Conservation (phyloP, 1,284 basidiomycete species). For the Ganoderma boninense region DNA sequence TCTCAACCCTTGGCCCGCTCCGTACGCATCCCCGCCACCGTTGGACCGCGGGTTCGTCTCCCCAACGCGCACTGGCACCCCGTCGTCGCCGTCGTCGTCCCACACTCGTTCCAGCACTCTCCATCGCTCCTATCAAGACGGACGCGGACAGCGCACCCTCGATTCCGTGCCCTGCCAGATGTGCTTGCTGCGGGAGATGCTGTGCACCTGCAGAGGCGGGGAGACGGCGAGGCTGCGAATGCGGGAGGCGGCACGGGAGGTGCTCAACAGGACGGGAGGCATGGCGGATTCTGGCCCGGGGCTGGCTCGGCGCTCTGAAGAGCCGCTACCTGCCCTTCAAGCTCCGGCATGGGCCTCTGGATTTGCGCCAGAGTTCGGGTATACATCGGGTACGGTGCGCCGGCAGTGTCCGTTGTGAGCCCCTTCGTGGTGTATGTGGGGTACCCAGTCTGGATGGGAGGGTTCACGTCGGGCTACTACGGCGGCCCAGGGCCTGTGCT, state of each 20-base stretch:
- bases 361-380: not conserved
- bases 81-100: not conserved
- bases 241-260: not conserved
- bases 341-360: too few species aligned
- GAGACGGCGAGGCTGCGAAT: constrained; percentile 1
- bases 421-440: not conserved
- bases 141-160: too few species aligned
- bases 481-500: too few species aligned
- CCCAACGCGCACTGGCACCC: not conserved
- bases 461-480: not conserved
- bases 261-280: not conserved
- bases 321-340: not conserved
- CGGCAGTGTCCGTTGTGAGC: not conserved
- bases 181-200: not conserved
- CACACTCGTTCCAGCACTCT: not conserved
- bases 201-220: not conserved
- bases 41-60: not conserved
- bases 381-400: not conserved
- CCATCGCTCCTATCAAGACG: not conserved
- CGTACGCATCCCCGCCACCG: not conserved
- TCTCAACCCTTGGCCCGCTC: not conserved
- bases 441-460: not conserved
- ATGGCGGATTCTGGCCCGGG: not conserved
- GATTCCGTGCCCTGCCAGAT: constrained; percentile 2
- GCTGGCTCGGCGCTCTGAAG: not conserved